These are phyloP conservation scores for Nematocida sp. DNA, from an alignment of 371 early-diverging fungal genomes.

Conservation along the genomic window DNA sequence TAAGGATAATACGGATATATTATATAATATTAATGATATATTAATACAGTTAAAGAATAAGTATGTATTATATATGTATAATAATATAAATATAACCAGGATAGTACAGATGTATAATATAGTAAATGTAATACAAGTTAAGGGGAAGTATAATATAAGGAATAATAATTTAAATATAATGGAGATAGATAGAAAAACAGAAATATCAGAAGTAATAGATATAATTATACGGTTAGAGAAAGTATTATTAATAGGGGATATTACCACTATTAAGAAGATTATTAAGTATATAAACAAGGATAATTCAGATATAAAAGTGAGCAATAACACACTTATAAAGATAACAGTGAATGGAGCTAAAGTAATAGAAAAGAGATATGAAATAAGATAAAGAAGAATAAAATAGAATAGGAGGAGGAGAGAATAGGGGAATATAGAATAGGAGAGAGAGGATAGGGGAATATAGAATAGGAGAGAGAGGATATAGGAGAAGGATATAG, in stretches of 20 bases:
- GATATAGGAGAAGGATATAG: too few relatives aligned
- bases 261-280: neutral
- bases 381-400: neutral
- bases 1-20: neutral
- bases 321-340: constrained; percentile 20
- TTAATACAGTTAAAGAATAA: constrained; percentile 44
- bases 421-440: too few relatives aligned
- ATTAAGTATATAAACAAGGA: constrained; percentile 20
- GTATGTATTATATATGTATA: constrained; percentile 21
- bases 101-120: constrained; percentile 15
- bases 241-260: neutral
- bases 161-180: neutral
- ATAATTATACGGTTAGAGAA: neutral
- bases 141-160: neutral
- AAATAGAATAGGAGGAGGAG: too few relatives aligned
- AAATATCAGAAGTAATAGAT: neutral
- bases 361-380: constrained; percentile 40
- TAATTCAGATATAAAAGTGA: neutral
- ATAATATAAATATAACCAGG: neutral
- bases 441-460: too few relatives aligned
- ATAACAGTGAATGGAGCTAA: constrained; percentile 27
- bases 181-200: neutral
- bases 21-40: neutral
- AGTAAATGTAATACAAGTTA: neutral
- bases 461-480: too few relatives aligned